These are phyloP conservation scores for Blastobotrys apis DNA, from an alignment of 1,139 yeast species.

Conservation along the genomic window DNA sequence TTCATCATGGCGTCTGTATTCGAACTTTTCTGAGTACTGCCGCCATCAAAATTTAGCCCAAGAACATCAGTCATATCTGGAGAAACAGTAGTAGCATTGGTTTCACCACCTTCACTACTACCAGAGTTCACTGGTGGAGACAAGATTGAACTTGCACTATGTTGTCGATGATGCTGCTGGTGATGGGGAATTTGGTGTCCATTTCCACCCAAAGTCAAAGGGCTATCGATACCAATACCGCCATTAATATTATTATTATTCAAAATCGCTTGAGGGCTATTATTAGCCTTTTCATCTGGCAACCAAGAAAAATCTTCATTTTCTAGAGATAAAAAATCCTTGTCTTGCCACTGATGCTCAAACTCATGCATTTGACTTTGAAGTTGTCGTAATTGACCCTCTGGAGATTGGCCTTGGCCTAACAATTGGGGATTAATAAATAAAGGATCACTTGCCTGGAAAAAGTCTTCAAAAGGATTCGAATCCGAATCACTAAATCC, in stretches of 20 bases:
- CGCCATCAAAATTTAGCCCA: slow-evolving; percentile 8
- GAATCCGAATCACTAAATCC: slow-evolving; percentile 24
- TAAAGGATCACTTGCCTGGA: slow-evolving; percentile 27
- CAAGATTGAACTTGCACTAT: neutral
- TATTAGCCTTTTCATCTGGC: neutral
- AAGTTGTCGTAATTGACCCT: slow-evolving; percentile 8
- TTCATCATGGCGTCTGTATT: slow-evolving; percentile 2
- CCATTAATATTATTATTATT: neutral
- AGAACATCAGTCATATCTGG: slow-evolving; percentile 12
- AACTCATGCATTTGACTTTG: slow-evolving; percentile 10
- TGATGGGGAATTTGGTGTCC: no score
- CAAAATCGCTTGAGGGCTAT: slow-evolving; percentile 7
- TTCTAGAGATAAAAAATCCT: neutral
- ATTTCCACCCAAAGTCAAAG: neutral
- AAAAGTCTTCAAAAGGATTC: slow-evolving; percentile 25
- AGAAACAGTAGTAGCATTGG: slow-evolving; percentile 8
- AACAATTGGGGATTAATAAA: slow-evolving; percentile 36
- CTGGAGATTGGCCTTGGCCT: slow-evolving; percentile 17
- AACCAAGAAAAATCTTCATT: slow-evolving; percentile 5
- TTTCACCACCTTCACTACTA: slow-evolving; percentile 12
- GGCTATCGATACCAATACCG: neutral
- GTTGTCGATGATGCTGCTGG: neutral
- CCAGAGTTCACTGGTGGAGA: slow-evolving; percentile 9
- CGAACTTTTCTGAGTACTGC: neutral
- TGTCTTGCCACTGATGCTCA: neutral